A percentile compares a stretch with the other conserved stretches of the same genome.
Evolutionary conservation across 2,329 filamentous ascomycete genomes (phyloP).

Genomic region (Nothopassalora personata): DNA sequence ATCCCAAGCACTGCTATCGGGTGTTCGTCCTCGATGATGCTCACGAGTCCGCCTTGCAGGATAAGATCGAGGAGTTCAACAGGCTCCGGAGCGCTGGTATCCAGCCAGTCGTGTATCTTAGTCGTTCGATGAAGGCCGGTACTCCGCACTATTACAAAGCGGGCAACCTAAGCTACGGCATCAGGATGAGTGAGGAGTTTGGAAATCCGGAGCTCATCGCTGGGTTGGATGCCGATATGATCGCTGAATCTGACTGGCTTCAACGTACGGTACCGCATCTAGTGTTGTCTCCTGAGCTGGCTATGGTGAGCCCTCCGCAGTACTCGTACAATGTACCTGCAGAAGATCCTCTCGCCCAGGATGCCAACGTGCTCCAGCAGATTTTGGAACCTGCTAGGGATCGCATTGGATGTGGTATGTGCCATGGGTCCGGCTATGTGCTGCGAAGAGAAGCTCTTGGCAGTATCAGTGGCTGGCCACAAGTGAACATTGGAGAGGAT

Average conservation of each 20-base stretch:
- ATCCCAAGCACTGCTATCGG: slow-evolving; percentile 5
- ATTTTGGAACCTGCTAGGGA: slow-evolving; percentile 46
- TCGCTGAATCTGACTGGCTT: slow-evolving; percentile 57
- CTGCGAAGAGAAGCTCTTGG: slow-evolving; percentile 56
- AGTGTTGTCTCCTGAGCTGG: slow-evolving; percentile 51
- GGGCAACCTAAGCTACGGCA: slow-evolving; percentile 10
- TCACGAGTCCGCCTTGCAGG: neutral
- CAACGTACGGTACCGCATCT: slow-evolving; percentile 56
- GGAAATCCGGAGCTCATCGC: slow-evolving; percentile 51
- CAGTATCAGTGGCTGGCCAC: slow-evolving; percentile 57
- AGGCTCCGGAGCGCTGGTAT: neutral
- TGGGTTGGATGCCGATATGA: slow-evolving; percentile 65
- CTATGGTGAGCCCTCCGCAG: slow-evolving; percentile 56
- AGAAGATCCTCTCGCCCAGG: slow-evolving; percentile 55
- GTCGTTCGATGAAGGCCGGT: slow-evolving; percentile 2
- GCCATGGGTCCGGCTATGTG: slow-evolving; percentile 59
- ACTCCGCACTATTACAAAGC: slow-evolving; percentile 11
- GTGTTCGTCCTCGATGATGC: slow-evolving; percentile 14
- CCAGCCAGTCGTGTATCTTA: slow-evolving; percentile 4
- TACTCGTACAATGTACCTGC: slow-evolving; percentile 59
- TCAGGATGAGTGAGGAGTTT: neutral
- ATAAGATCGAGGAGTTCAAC: slow-evolving; percentile 4
- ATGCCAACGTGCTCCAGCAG: slow-evolving; percentile 55
- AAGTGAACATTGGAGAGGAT: slow-evolving; percentile 57
- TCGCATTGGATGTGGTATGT: slow-evolving; percentile 52